These are phyloP conservation scores for Globisporangium nodosum DNA, from an alignment of 352 stramenopile genomes.

Conservation along the genomic window DNA sequence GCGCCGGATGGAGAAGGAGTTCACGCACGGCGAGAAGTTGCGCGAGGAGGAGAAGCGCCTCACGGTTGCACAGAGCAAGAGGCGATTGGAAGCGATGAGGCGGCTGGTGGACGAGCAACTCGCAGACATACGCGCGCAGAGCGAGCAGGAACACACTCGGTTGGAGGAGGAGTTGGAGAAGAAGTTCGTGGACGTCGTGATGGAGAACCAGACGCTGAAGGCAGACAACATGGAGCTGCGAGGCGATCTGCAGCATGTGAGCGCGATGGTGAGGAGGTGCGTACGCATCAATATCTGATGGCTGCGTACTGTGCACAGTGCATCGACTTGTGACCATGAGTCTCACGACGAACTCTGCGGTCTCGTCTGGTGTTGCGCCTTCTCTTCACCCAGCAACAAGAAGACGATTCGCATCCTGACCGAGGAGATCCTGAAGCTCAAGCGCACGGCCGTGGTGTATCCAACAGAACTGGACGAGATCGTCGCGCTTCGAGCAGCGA, in stretches of 20 bases:
- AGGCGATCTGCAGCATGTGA: conserved; percentile 20
- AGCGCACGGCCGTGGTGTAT: conserved; percentile 16
- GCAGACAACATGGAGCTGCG: conserved; percentile 38
- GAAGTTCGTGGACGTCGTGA: conserved; percentile 31
- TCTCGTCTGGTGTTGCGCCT: not conserved
- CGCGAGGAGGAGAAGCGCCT: conserved; percentile 31
- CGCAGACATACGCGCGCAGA: conserved; percentile 15
- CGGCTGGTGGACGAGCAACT: conserved; percentile 24
- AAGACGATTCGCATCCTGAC: conserved; percentile 35
- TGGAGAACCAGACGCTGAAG: conserved; percentile 33
- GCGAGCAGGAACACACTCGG: conserved; percentile 16
- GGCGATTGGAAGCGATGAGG: conserved; percentile 18
- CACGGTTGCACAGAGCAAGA: conserved; percentile 21
- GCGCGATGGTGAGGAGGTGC: conserved; percentile 9
- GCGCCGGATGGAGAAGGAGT: conserved; percentile 33
- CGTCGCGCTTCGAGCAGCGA: not conserved
- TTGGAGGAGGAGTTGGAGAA: conserved; percentile 34
- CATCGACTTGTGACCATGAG: not conserved
- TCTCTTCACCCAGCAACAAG: conserved; percentile 24
- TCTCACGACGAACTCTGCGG: not conserved
- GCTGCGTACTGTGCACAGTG: not conserved
- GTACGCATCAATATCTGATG: not conserved
- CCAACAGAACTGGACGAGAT: conserved; percentile 12
- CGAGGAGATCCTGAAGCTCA: conserved; percentile 46
- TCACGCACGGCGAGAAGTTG: conserved; percentile 22